Evolutionary conservation across 495 filamentous ascomycete genomes (phyloP), one percentile per base, ranked within the genome.

Genomic region (Tuber microsphaerosporum): DNA sequence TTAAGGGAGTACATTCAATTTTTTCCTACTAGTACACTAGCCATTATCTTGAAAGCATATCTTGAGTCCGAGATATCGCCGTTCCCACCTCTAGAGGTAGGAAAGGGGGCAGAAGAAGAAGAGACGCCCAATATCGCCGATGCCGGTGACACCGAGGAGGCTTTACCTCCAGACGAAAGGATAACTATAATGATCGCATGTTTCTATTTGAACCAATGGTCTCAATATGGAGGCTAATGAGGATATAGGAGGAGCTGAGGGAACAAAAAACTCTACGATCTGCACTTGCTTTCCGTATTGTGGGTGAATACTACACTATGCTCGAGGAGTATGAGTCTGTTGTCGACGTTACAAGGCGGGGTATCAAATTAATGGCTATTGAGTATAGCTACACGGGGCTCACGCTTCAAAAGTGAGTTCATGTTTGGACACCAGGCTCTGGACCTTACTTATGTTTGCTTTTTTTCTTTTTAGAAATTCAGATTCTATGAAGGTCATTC

Each of bases 271-370:
- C 88, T n/a, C 84, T 86, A 2, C 87, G 89, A 46, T 99, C 95
- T 5, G 84, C 92, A 10, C 87, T 98, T 73, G 92, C 93, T 20
- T 92, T 96, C 84, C 88, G 94, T 22, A 85, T 98, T 37, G 91
- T 95, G 87, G 89, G 88, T 44, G 91, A 97, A 76, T 92, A 95
- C 75, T 97, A 97, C 79, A 87, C 93, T 48, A 87, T 90, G 73
- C 85, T 97, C 8, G 93, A 97, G 77, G 95, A 99, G 81, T 89
- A 96, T 83, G 93, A 94, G 77, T 92, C 87, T 81, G 90, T 91
- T 44, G 91, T 90, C n/a, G 91, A 94, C 72, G 87, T 91, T 71
- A 89, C 91, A 83, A 89, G 92, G 34, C 91, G 90, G 80, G 95
- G 91, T 0, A 84, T 90, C 45, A 86, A 86, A 26, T 86, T 91